Evolutionary conservation across 371 early-diverging fungal species (phyloP).

Genomic region (Mucor mucedo): DNA sequence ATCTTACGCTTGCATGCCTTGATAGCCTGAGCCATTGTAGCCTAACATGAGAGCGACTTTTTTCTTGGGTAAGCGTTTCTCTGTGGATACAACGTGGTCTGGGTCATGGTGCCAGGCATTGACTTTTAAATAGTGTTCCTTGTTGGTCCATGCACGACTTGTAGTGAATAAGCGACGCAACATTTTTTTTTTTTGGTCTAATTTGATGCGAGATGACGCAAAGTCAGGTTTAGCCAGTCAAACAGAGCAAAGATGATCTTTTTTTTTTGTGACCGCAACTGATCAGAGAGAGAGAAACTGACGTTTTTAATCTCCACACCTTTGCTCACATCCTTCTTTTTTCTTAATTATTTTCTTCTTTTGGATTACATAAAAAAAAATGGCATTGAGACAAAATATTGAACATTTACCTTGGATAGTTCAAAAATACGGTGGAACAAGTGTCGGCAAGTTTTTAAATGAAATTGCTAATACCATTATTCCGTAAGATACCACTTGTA

Average conservation of each 20-base stretch:
- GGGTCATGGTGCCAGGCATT: conserved; percentile 25
- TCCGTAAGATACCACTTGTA: conserved; percentile 41
- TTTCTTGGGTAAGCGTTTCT: conserved; percentile 68
- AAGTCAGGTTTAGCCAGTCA: conserved; percentile 14
- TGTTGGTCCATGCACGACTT: conserved; percentile 1
- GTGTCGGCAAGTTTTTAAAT: conserved; percentile 80
- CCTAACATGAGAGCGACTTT: conserved; percentile 90
- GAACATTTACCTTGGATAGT: conserved; percentile 67
- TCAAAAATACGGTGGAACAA: conserved; percentile 91
- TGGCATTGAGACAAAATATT: conserved; percentile 26
- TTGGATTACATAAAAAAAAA: conserved; percentile 17
- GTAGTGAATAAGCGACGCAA: conserved; percentile 2
- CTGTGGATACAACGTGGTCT: background rate
- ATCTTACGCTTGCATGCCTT: conserved; percentile 93
- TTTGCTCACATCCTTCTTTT: background rate
- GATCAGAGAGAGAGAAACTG: background rate
- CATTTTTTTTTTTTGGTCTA: background rate
- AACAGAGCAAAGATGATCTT: conserved; percentile 18
- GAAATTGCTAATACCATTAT: conserved; percentile 63
- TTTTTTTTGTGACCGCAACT: conserved; percentile 22
- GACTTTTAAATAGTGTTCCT: conserved; percentile 23
- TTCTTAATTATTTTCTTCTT: no score
- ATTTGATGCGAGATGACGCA: conserved; percentile 19
- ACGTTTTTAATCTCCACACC: conserved; percentile 15
- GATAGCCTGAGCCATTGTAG: conserved; percentile 94